Base-by-base conservation (phyloP, 2,329 filamentous ascomycete genomes). In the Colletotrichum viniferum region DNA sequence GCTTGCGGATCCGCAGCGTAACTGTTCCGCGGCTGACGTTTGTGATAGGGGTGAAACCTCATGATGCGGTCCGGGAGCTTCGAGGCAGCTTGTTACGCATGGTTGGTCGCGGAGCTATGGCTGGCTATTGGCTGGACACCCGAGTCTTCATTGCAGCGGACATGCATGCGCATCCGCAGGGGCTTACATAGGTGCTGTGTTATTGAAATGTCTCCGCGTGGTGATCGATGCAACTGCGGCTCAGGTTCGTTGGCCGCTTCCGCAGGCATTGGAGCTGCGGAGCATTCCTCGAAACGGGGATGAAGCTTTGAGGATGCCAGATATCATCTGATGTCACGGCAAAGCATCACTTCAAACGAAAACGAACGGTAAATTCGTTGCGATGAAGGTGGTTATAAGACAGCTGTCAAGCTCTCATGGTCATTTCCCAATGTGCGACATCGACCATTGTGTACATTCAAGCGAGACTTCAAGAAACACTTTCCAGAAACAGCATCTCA, bases 1-100 rank as follows among this genome's bases (percentile, higher is more conserved):
- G n/a, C 43, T 12, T 69, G 55, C 66, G 66, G 66, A 69, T 69
- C 66, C 66, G 66, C 66, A 69, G 60, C n/a, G 12, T 36, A 32
- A 24, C 24, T 30, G 21, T 34, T 24, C 34, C 26, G 21, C 14
- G 12, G 13, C 10, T 26, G 64, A 32, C 28, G 30, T 36, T 58
- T 36, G 43, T n/a, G 18, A n/a, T 10, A 18, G 26, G 28, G 16
- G 7, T 28, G 28, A 32, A 61, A 32, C 21, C 21, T 24, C 12
- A 61, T 28, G 16, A 34, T 34, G 58, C 58, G 30, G 58, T n/a
- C 24, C 26, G n/a, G 58, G 10, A 32, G 43, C 43, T 52, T 52
- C n/a, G 43, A 52, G 43, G 43, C 5, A 52, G 43, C 10, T 52
- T 24, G 43, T 52, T 24, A 8, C n/a, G 43, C n/a, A 18, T 21